These are phyloP conservation scores for Macrophomina tecta DNA, from an alignment of 2,329 filamentous ascomycete species.

Conservation along the genomic window DNA sequence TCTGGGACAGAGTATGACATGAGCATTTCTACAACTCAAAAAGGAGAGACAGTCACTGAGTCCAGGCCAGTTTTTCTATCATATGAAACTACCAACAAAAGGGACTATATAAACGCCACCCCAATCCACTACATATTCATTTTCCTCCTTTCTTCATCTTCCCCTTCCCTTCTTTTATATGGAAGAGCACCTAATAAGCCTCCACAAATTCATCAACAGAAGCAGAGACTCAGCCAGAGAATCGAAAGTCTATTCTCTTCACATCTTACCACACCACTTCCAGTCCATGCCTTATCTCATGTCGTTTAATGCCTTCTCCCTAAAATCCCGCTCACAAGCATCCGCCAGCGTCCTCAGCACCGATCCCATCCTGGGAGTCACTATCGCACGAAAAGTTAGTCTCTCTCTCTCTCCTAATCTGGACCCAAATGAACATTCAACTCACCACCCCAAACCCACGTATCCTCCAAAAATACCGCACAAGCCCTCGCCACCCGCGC, in stretches of 20 bases:
- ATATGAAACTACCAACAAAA: background rate
- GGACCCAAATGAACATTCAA: background rate
- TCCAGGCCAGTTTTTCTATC: background rate
- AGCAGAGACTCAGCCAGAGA: too few relatives aligned
- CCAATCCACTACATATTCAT: background rate
- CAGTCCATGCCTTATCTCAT: background rate
- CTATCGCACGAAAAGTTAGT: slow-evolving; percentile 5
- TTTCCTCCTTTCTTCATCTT: background rate
- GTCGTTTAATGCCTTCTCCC: background rate
- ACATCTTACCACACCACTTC: background rate
- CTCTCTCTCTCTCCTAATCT: too few relatives aligned
- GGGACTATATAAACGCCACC: background rate
- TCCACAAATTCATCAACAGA: too few relatives aligned
- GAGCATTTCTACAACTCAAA: too few relatives aligned
- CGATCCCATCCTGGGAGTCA: slow-evolving; percentile 34
- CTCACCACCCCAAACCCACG: slow-evolving; percentile 32
- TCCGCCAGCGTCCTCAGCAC: slow-evolving; percentile 31
- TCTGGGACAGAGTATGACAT: too few relatives aligned
- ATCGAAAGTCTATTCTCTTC: too few relatives aligned
- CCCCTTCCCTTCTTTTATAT: background rate
- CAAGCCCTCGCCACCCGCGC: slow-evolving; percentile 38
- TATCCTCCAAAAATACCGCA: slow-evolving; percentile 39
- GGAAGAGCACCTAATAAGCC: too few relatives aligned
- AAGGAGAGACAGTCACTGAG: background rate
- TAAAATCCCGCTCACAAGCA: slow-evolving; percentile 13